These are phyloP conservation scores for Psidium guajava DNA, from an alignment of 345 rosid species.

Conservation along the genomic window DNA sequence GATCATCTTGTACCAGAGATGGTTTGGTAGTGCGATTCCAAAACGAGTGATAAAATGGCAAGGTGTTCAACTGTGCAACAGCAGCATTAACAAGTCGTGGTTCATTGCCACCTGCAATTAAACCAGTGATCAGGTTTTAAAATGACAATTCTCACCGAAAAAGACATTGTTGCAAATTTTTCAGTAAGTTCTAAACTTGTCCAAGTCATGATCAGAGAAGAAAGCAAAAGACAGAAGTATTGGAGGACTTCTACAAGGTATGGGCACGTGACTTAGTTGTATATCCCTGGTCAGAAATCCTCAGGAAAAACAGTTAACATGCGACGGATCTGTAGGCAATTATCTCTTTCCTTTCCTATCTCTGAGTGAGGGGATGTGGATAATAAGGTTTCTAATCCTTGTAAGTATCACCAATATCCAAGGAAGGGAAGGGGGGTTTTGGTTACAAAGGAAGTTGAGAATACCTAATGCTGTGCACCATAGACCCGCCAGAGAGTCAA, in stretches of 20 bases:
- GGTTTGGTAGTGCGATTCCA: constrained; percentile 98
- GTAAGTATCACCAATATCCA: neutral
- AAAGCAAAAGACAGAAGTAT: neutral
- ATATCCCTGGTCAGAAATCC: neutral
- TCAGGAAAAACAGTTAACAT: neutral
- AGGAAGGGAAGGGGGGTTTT: neutral
- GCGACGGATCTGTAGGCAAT: neutral
- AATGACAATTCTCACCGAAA: neutral
- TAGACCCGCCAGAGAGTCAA: constrained; percentile 94
- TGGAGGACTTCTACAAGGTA: neutral
- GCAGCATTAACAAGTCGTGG: constrained; percentile 89
- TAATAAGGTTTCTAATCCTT: neutral
- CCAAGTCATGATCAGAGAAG: neutral
- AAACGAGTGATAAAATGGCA: constrained; percentile 96
- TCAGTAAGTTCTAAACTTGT: neutral
- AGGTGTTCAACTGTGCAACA: constrained; percentile 47
- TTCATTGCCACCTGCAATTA: constrained; percentile 76
- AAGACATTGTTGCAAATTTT: neutral
- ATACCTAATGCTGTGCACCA: constrained; percentile 97
- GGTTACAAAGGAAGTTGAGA: neutral
- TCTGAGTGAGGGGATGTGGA: neutral
- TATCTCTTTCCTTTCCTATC: neutral
- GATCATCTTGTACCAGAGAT: constrained; percentile 49
- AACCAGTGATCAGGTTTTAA: neutral
- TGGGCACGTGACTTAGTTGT: neutral